Evolutionary conservation across 148 eudicot genomes (phyloP), one percentile per base, ranked within the genome.

Genomic region (Vaccinium myrtillus): DNA sequence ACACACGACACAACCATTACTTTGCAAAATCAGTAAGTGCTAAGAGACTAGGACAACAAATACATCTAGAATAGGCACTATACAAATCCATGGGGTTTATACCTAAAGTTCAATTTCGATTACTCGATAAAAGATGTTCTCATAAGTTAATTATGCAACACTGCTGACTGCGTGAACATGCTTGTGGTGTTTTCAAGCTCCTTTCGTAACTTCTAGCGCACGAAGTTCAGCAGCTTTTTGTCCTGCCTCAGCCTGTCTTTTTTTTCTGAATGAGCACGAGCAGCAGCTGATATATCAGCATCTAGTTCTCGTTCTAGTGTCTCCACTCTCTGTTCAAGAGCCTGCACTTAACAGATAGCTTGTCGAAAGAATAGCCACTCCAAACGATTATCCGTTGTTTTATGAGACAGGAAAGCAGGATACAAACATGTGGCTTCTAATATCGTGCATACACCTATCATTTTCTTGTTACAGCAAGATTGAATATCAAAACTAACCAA

Each of bases 111-210:
- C 61, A 73, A 71, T 30, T 16, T 9, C n/a, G 0, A 9, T 19
- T 71, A 19, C 63, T 32, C 1, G 1, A n/a, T 4, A 50, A 30
- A 48, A 27, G 43, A 7, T 13, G 16, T 32, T 32, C 36, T 30
- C 21, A 73, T 39, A 43, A n/a, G 55, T 65, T 14, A 3, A 79
- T 71, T 23, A 15, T 7, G n/a, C 9, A 76, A 36, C 65, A 55
- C 27, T 11, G 75, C 23, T 14, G 59, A 2, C 16, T 80, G 77
- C 27, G 59, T 56, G 16, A 27, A 84, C 95, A 56, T 95, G 95
- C 99, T 95, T 73, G 96, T 88, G 55, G 99, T 97, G 90, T 97
- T 97, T 76, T 97, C 98, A 79, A 97, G 98, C 88, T 97, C 99
- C 87, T 74, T 93, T 46, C n/a, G 96, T 95, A 65, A 94, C 86